Base-by-base conservation (phyloP, 2,329 filamentous ascomycete species). In the Xylaria sp. region DNA sequence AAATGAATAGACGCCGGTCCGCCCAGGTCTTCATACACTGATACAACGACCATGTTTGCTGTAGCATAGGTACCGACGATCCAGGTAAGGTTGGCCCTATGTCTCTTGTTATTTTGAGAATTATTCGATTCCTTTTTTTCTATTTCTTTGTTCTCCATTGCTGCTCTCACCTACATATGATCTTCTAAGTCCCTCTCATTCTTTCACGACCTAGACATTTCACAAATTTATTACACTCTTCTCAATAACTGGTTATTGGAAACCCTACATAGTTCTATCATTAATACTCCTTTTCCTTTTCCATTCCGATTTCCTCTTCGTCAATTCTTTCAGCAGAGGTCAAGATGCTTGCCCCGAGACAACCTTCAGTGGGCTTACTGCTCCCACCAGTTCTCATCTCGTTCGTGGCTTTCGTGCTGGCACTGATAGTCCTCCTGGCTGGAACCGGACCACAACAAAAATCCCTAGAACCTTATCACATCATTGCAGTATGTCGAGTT, bases 391-490 rank as follows among this genome's bases (percentile, higher is more conserved):
- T 79, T n/a, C 62, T 80, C 20, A 70, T 81, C 26, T 77, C 80
- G 4, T 70, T 80, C 6, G 74, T 75, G 26, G 78, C 75, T 62
- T 81, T 82, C 68, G 74, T 81, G 46, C 73, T 83, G 38, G 71
- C 77, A 28, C 77, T 82, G 64, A 66, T 83, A 26, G 75, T 76
- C 13, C 76, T 82, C 17, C 77, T 82, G 64, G 80, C 81, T 40
- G 81, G 81, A 51, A 79, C 79, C 20, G 79, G 78, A 7, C 75
- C 78, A 1, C 77, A 77, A 31, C 74, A 76, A 6, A 74, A 77
- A 26, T 77, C 78, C 38, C 71, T 82, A 69, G 80, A 82, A 42
- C 77, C 80, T 11, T 81, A 79, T 66, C 79, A 82, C 40, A 75
- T 83, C 44, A 76, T 82, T 36, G 77, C 79, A 54, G 80, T 81